Base-by-base conservation (phyloP, 371 early-diverging fungal genomes). In the Encephalitozoon hellem region DNA sequence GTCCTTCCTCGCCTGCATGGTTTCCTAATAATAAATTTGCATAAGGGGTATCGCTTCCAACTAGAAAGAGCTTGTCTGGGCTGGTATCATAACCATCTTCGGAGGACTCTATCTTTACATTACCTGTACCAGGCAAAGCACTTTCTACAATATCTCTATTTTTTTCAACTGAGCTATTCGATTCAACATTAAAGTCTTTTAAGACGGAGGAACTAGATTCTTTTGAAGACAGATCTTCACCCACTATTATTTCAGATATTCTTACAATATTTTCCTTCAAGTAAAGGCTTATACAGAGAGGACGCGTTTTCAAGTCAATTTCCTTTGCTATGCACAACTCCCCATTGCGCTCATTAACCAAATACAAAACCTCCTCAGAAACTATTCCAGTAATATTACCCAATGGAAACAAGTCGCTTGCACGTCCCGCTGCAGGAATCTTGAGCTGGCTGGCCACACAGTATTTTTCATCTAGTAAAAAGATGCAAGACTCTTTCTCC, bases 91-190 rank as follows among this genome's bases (percentile, higher is more conserved):
- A 47, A 1, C 18, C 49, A 47, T 47, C 15, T 39, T 49, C 26
- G 74, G 18, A 43, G 74, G 18, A 43, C 45, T 74, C 34, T 74
- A 21, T 69, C 69, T 74, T 74, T 55, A 43, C 53, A 21, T 8
- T 64, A 12, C 25, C 9, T 4, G 2, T 21, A 2, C 18, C 49
- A 47, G 21, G 21, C 18, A 21, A 47, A 47, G 21, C 18, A 21
- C 18, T 21, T 18, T 47, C 49, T 15, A 47, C 8, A 15, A 21
- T 1, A 0, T 21, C 18, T 5, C 12, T 0, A 21, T 21, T 47
- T 4, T 8, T 21, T 15, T 47, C 49, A 0, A 21, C 2, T 18
- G 21, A 21, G 49, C 18, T 18, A 21, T 21, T 15, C 21, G 21
- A 21, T 5, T 1, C 8, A 21, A 0, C 15, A 15, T 3, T 21